Evolutionary conservation across 495 filamentous ascomycete species (phyloP), one percentile per base, ranked within the genome.

Genomic region (Lophiotrema nucula): DNA sequence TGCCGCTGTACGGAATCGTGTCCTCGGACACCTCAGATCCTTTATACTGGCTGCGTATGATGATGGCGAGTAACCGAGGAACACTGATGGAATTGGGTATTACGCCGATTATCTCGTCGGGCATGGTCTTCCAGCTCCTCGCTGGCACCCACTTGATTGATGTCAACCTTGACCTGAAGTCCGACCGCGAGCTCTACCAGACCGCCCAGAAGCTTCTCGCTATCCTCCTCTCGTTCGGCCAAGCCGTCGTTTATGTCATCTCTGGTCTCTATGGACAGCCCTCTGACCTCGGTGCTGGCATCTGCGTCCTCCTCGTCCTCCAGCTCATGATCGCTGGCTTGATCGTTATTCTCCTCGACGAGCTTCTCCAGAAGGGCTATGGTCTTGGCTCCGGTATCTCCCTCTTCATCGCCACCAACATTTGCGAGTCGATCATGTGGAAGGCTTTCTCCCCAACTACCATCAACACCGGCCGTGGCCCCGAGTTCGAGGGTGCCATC

Each of bases 381-480:
- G 95, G 95, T 73, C 86, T 99, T 53, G 95, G 93, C 71, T 92
- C 88, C 72, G 95, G 95, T 77, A 99, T 99, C 74, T 96, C 91
- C 41, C 87, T 99, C 52, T 99, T 99, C 84, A 99, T 99, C 72
- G 95, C 95, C 52, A 99, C 95, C 79, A 97, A 97, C 83, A 97
- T 99, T 77, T 99, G 95, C 86, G 95, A 99, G 78, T 96, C 91
- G 28, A 99, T 99, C 72, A 86, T 99, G 74, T 99, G 95, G 95
- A 96, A 96, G 81, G 95, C 95, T 18, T 97, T 97, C 80, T 96
- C 91, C 50, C 95, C 95, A 24, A 99, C 95, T 15, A 97, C 93
- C 70, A 95, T 99, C 77, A 99, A 99, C 81, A 97, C 95, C 56
- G 95, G 95, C 59, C 89, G 95, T 80, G 95, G 95, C 48, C 95